phyloP scores from a whole-genome alignment of 140 eudicot species.

The Oenanthe javanica region DNA sequence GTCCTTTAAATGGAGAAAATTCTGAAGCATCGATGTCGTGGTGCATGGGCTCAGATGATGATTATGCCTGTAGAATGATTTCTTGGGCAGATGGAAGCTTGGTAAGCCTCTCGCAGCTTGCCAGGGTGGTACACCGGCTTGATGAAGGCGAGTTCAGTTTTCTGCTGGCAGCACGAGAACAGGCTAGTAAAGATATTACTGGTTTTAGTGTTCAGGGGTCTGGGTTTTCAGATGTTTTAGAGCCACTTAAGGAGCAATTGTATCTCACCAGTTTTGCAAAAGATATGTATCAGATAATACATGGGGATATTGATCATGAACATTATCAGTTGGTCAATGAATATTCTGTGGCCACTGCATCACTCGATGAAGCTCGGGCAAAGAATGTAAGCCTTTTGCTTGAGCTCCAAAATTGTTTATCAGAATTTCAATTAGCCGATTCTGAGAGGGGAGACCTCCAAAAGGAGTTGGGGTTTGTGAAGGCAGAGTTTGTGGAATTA shows the following conservation, averaged over 20 bases:
- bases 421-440: constrained; percentile 41
- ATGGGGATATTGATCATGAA: constrained; percentile 22
- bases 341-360: constrained; percentile 28
- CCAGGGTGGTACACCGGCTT: constrained; percentile 39
- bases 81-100: constrained; percentile 24
- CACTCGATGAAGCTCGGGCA: constrained; percentile 37
- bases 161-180: constrained; percentile 40
- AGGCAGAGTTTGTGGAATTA: constrained; percentile 33
- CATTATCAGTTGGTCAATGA: constrained; percentile 35
- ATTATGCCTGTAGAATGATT: constrained; percentile 16
- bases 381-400: constrained; percentile 44
- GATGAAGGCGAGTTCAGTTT: constrained; percentile 53
- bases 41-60: neutral
- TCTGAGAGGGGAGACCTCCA: constrained; percentile 47
- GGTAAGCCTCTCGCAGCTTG: constrained; percentile 46
- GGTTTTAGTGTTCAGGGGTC: constrained; percentile 12
- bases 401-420: constrained; percentile 48
- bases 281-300: constrained; percentile 37
- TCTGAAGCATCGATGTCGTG: constrained; percentile 4
- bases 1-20: constrained; percentile 19
- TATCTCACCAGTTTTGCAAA: constrained; percentile 44
- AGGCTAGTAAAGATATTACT: constrained; percentile 15
- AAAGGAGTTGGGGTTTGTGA: constrained; percentile 33
- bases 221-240: constrained; percentile 28
- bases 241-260: constrained; percentile 51